Base-by-base conservation (phyloP, 768 basidiomycete genomes). In the Hebeloma cylindrosporum region DNA sequence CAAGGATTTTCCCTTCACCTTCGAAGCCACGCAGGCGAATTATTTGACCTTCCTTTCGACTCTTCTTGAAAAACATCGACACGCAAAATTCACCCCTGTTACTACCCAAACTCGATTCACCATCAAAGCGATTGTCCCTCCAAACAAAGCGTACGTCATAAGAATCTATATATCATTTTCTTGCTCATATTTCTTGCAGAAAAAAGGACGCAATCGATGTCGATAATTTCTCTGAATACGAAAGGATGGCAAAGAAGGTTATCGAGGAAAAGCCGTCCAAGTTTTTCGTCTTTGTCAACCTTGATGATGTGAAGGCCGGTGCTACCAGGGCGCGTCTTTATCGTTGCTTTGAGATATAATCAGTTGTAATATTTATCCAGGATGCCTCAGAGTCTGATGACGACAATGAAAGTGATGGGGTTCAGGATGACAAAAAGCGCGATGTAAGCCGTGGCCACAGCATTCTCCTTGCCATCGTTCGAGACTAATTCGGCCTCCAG, bases 131-230 rank as follows among this genome's bases (percentile, higher is more conserved):
- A 11, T 22, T 31, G 18, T 30, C 14, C 6, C 13, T 4, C 16
- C 11, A 13, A 36, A 39, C 4, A 46, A 45, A 39, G 35, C 23
- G 43, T 53, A 23, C 32, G 47, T 36, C 23, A 21, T 21, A 13
- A 11, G n/a, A 21, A 8, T 36, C 43, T 21, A 32, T 20, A 13
- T 46, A 6, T 14, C 22, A 23, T 26, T 22, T 40, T n/a, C 36
- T 29, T 29, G 17, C 25, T 31, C 13, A 7, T 43, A 7, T 31
- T n/a, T n/a, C n/a, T n/a, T n/a, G n/a, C n/a, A 58, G 57, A 6
- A 56, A 58, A 53, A 48, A 46, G n/a, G 50, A 56, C 40, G 49
- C 57, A 4, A 28, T 58, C 13, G 47, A 58, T 35, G 26, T 58
- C 16, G 47, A 58, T 10, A 39, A 40, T 13, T 27, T 51, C 11